A percentile compares a stretch with the other conserved stretches of the same genome.
Conservation (phyloP, 371 early-diverging fungal genomes). For the Sporodiniella umbellata region DNA sequence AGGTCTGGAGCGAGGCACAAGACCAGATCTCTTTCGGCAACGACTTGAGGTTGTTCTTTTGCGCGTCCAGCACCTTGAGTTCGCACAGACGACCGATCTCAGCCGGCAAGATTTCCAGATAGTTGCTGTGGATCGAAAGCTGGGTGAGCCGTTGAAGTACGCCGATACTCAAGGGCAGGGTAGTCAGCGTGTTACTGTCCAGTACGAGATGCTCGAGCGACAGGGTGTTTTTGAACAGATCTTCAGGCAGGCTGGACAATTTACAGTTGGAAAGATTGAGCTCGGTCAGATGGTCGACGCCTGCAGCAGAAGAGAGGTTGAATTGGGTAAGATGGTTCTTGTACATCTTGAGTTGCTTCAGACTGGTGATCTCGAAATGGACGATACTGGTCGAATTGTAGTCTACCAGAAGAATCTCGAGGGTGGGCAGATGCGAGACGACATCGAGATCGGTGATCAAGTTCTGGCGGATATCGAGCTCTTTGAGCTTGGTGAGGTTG, state of each 20-base stretch:
- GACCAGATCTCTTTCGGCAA: conserved; percentile 88
- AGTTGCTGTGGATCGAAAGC: conserved; percentile 67
- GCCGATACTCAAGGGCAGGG: conserved; percentile 70
- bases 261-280: conserved; percentile 74
- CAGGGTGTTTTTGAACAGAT: conserved; percentile 57
- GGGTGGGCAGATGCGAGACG: conserved; percentile 49
- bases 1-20: conserved; percentile 69
- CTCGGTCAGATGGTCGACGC: conserved; percentile 30
- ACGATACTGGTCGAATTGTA: conserved; percentile 67
- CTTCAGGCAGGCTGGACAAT: conserved; percentile 69
- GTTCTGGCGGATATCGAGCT: conserved; percentile 78
- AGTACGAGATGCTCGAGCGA: conserved; percentile 62
- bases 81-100: conserved; percentile 33
- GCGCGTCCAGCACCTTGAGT: conserved; percentile 35
- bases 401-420: conserved; percentile 63
- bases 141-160: conserved; percentile 48
- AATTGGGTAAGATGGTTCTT: conserved; percentile 65
- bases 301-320: conserved; percentile 13
- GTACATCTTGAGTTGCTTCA: conserved; percentile 48
- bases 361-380: conserved; percentile 39
- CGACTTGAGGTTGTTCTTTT: conserved; percentile 65
- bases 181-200: conserved; percentile 74
- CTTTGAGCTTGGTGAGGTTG: conserved; percentile 55
- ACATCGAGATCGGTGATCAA: conserved; percentile 62
- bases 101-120: conserved; percentile 34